A percentile compares a stretch with the other conserved stretches of the same genome.
Evolutionary conservation across 495 filamentous ascomycete species (phyloP).

Genomic region (Podospora bellae-mahoneyi): DNA sequence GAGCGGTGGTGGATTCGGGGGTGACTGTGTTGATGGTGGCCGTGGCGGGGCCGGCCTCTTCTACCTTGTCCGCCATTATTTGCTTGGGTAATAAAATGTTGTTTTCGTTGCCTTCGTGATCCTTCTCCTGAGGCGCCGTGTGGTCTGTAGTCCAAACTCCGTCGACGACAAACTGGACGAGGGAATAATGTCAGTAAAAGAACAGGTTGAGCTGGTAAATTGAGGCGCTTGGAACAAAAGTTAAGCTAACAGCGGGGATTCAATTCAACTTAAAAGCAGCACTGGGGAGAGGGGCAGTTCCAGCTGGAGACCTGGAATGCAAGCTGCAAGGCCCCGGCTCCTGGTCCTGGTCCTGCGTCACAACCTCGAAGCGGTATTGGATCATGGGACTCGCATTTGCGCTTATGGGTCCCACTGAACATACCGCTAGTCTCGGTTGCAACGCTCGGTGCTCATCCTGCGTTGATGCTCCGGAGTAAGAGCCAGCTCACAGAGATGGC

Average conservation of each 20-base stretch:
- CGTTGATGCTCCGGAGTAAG: constrained; percentile 2
- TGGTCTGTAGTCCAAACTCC: constrained; percentile 78
- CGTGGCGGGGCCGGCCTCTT: constrained; percentile 39
- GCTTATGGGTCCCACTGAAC: constrained; percentile 11
- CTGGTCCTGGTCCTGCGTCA: constrained; percentile 15
- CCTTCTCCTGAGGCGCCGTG: constrained; percentile 71
- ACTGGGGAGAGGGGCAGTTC: constrained; percentile 12
- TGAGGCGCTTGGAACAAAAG: constrained; percentile 1
- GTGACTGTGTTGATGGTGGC: constrained; percentile 57
- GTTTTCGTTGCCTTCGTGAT: constrained; percentile 76
- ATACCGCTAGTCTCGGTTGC: constrained; percentile 17
- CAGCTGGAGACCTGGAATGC: constrained; percentile 12
- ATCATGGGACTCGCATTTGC: constrained; percentile 17
- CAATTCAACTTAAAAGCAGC: constrained; percentile 13
- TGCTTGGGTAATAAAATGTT: constrained; percentile 79
- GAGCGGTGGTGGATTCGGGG: constrained; percentile 71
- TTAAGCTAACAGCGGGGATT: constrained; percentile 16
- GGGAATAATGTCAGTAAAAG: constrained; percentile 20
- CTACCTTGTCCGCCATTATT: constrained; percentile 45
- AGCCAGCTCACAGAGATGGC: neutral
- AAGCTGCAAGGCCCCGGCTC: constrained; percentile 12
- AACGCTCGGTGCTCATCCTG: constrained; percentile 7
- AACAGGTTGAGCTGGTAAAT: neutral
- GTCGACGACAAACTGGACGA: constrained; percentile 82
- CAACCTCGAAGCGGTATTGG: constrained; percentile 9